Conservation (phyloP, 2,329 filamentous ascomycete genomes). For the Alternaria ventricosa region DNA sequence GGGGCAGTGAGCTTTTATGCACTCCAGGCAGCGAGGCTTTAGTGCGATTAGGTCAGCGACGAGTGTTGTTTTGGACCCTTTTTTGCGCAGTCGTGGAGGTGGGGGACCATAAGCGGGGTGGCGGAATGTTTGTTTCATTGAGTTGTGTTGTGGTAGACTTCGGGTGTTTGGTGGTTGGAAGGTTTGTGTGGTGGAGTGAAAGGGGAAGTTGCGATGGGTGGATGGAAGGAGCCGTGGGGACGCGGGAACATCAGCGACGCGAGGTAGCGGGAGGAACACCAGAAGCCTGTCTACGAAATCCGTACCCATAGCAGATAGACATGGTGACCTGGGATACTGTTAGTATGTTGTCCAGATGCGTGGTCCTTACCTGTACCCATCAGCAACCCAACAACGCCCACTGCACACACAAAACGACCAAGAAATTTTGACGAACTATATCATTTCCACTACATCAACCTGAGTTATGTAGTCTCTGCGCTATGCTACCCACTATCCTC, state of each 20-base stretch:
- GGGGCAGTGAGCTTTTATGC: neutral
- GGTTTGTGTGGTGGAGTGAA: neutral
- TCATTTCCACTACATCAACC: neutral
- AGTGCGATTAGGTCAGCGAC: neutral
- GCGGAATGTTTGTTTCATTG: neutral
- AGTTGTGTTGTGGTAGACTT: neutral
- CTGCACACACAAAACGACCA: neutral
- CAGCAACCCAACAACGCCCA: neutral
- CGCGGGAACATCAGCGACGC: neutral
- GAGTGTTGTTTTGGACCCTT: neutral
- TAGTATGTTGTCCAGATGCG: neutral
- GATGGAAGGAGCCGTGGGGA: neutral
- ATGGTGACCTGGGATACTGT: neutral
- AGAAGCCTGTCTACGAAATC: neutral
- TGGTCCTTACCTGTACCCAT: neutral
- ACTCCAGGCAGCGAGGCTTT: neutral
- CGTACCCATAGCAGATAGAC: neutral
- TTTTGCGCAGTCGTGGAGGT: neutral
- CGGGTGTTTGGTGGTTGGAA: neutral
- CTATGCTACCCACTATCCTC: conserved; percentile 5
- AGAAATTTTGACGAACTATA: neutral
- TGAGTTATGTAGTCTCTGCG: neutral
- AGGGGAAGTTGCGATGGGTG: neutral
- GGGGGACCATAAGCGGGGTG: neutral
- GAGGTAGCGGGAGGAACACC: neutral